Evolutionary conservation across 495 filamentous ascomycete genomes (phyloP).

Genomic region (Hypoxylon trugodes): DNA sequence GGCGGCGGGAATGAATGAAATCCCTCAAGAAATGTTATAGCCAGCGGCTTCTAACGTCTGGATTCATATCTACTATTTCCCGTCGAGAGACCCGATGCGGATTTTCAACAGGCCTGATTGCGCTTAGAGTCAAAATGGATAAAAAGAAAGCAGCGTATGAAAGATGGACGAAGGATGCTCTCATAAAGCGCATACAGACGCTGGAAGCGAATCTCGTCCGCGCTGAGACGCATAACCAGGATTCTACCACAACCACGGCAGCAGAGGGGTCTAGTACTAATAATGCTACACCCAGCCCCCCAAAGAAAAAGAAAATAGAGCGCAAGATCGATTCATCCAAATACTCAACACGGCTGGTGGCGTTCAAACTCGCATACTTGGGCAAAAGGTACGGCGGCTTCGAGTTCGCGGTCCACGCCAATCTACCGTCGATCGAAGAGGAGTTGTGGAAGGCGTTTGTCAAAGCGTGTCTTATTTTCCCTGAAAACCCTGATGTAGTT

Average conservation of each 20-base stretch:
- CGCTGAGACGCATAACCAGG: conserved; percentile 44
- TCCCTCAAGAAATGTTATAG: conserved; percentile 22
- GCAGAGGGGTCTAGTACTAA: conserved; percentile 6
- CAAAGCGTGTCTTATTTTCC: conserved; percentile 81
- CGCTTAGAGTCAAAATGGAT: conserved; percentile 41
- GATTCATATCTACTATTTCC: conserved; percentile 4
- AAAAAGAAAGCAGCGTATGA: conserved; percentile 41
- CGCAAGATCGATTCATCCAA: conserved; percentile 76
- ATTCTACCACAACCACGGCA: too few relatives aligned
- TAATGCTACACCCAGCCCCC: conserved; percentile 7
- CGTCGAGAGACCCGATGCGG: conserved; percentile 23
- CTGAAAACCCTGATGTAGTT: conserved; percentile 61
- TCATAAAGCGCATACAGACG: conserved; percentile 70
- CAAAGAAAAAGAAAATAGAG: conserved; percentile 49
- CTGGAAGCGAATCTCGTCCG: conserved; percentile 68
- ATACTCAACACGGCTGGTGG: conserved; percentile 84
- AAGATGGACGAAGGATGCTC: conserved; percentile 69
- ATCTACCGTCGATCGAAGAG: conserved; percentile 84
- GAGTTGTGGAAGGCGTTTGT: conserved; percentile 88
- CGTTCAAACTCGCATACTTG: conserved; percentile 93
- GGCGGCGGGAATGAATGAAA: conserved; percentile 33
- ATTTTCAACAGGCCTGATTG: conserved; percentile 21
- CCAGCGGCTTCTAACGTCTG: conserved; percentile 26
- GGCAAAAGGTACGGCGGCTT: conserved; percentile 91
- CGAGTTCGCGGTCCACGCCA: conserved; percentile 76